phyloP scores from a whole-genome alignment of 768 basidiomycete genomes.

The Myochromella boudieri region DNA sequence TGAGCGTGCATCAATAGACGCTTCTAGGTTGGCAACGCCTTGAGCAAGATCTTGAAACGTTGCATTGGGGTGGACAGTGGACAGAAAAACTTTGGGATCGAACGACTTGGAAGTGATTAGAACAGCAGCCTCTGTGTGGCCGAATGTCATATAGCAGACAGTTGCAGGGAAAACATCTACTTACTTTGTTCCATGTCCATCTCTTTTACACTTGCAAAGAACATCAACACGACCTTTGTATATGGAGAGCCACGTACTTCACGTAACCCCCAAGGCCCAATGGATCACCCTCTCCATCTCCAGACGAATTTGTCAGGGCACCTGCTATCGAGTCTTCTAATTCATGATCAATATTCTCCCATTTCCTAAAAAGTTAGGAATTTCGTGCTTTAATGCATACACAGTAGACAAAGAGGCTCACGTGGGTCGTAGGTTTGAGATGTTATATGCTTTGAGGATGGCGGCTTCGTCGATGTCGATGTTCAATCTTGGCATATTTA shows the following conservation, averaged over 20 bases:
- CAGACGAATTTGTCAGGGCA: conserved; percentile 53
- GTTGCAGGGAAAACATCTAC: conserved; percentile 20
- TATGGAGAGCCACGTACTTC: conserved; percentile 43
- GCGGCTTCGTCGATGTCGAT: conserved; percentile 78
- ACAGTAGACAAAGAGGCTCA: conserved; percentile 30
- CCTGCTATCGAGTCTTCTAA: conserved; percentile 74
- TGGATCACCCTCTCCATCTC: conserved; percentile 72
- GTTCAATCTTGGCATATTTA: conserved; percentile 66
- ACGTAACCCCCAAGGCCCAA: conserved; percentile 70
- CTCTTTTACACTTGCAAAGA: conserved; percentile 49
- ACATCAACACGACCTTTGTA: conserved; percentile 8
- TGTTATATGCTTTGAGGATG: conserved; percentile 84
- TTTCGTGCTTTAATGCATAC: conserved; percentile 1
- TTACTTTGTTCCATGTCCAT: conserved; percentile 80
- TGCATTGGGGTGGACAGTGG: conserved; percentile 90
- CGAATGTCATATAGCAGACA: not conserved
- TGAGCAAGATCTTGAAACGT: conserved; percentile 87
- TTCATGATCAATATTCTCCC: conserved; percentile 91
- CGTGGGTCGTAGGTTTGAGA: conserved; percentile 77
- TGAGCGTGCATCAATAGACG: conserved; percentile 86
- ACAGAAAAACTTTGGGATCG: conserved; percentile 92
- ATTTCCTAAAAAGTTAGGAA: conserved; percentile 50
- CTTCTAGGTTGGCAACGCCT: conserved; percentile 72
- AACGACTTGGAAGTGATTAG: conserved; percentile 92
- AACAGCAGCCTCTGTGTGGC: conserved; percentile 66